Evolutionary conservation across 139 green algal species (phyloP).

Genomic region (Chlorella sp.): DNA sequence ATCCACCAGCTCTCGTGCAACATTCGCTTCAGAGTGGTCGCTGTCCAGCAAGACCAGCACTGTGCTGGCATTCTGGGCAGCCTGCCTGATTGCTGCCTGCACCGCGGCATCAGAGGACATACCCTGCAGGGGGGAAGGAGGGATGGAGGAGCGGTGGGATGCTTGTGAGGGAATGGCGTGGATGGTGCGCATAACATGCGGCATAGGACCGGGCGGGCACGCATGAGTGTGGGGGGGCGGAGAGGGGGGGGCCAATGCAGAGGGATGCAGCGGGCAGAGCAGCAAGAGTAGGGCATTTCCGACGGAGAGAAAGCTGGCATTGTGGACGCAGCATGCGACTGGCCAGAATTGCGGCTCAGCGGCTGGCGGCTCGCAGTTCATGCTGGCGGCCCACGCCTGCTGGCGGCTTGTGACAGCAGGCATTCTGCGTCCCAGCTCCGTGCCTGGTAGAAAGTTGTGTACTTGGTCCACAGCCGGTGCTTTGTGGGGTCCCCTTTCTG

Average conservation of each 20-base stretch:
- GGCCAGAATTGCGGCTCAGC: too few relatives aligned
- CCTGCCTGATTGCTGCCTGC: neutral
- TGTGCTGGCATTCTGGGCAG: neutral
- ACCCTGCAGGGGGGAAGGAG: neutral
- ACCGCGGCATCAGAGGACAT: neutral
- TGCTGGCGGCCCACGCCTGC: too few relatives aligned
- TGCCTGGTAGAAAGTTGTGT: constrained; percentile 49
- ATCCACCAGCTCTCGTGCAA: constrained; percentile 39
- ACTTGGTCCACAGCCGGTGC: constrained; percentile 51
- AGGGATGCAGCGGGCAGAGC: neutral
- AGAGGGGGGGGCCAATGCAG: too few relatives aligned
- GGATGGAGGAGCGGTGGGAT: neutral
- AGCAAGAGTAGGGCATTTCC: neutral
- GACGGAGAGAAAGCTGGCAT: too few relatives aligned
- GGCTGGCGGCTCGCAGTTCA: too few relatives aligned
- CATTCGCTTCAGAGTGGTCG: constrained; percentile 46
- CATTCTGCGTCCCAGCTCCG: too few relatives aligned
- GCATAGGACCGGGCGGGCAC: too few relatives aligned
- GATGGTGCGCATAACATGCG: too few relatives aligned
- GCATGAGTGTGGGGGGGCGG: too few relatives aligned
- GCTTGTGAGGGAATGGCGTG: too few relatives aligned
- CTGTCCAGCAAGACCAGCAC: constrained; percentile 61
- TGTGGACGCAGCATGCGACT: too few relatives aligned
- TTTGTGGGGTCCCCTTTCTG: constrained; percentile 33
- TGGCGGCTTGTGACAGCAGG: too few relatives aligned